These are phyloP conservation scores for Gossypium mustelinum DNA, from an alignment of 345 rosid species.

Conservation along the genomic window DNA sequence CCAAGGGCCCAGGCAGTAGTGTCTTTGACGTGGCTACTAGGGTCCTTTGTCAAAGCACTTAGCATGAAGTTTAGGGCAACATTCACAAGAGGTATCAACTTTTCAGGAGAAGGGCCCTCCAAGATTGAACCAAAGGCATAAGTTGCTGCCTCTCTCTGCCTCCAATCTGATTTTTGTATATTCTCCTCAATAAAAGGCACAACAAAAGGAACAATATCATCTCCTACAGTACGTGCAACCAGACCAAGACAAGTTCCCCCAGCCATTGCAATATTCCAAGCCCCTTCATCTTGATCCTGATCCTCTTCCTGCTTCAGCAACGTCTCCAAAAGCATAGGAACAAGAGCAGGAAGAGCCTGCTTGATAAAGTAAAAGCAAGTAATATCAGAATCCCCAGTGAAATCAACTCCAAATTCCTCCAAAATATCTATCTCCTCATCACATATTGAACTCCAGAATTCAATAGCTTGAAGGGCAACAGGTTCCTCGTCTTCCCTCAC, in stretches of 20 bases:
- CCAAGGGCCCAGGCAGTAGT: constrained; percentile 70
- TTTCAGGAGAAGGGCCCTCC: constrained; percentile 65
- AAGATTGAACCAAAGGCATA: constrained; percentile 61
- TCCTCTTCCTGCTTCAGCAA: constrained; percentile 70
- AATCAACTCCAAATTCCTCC: constrained; percentile 37
- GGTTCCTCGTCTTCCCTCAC: constrained; percentile 62
- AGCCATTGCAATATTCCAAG: constrained; percentile 59
- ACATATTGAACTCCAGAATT: constrained; percentile 66
- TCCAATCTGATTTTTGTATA: constrained; percentile 63
- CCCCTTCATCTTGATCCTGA: constrained; percentile 69
- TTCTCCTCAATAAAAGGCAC: constrained; percentile 68
- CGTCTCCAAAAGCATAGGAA: constrained; percentile 54
- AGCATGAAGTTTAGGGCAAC: constrained; percentile 63
- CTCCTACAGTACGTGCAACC: constrained; percentile 65
- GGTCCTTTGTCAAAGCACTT: constrained; percentile 41
- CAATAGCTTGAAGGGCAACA: constrained; percentile 65
- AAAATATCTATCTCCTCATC: constrained; percentile 68
- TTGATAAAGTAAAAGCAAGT: constrained; percentile 41
- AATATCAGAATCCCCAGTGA: constrained; percentile 34
- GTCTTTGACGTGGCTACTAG: constrained; percentile 49
- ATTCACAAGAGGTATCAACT: constrained; percentile 46
- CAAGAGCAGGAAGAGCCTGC: constrained; percentile 63
- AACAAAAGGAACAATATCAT: constrained; percentile 60
- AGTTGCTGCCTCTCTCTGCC: constrained; percentile 36
- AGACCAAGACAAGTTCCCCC: constrained; percentile 41